Conservation (phyloP, 768 basidiomycete genomes). For the Russula olivacea region DNA sequence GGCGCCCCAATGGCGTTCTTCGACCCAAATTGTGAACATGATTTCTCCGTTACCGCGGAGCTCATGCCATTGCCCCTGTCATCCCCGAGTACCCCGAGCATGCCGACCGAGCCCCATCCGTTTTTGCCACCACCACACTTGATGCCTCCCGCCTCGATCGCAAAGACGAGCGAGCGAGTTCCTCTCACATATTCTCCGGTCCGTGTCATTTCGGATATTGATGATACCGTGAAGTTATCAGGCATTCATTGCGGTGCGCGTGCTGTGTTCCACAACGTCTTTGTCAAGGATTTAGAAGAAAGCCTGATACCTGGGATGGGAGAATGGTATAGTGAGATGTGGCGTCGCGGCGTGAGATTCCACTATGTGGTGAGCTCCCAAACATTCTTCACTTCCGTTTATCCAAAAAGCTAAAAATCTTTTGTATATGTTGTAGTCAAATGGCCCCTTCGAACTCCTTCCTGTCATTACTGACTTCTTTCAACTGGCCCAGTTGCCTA, state of each 20-base stretch:
- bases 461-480: constrained; percentile 40
- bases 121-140: background rate
- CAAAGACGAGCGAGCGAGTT: constrained; percentile 27
- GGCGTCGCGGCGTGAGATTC: constrained; percentile 65
- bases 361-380: constrained; percentile 75
- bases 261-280: constrained; percentile 84
- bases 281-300: constrained; percentile 78
- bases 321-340: constrained; percentile 68
- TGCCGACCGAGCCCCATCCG: constrained; percentile 8
- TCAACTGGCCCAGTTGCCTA: constrained; percentile 9
- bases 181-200: constrained; percentile 56
- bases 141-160: constrained; percentile 12
- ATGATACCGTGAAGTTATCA: constrained; percentile 85
- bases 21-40: constrained; percentile 39
- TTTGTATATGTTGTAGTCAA: constrained; percentile 49
- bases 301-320: constrained; percentile 78
- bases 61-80: constrained; percentile 38
- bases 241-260: constrained; percentile 76
- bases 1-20: constrained; percentile 55
- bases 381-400: background rate
- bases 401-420: background rate
- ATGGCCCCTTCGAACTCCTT: constrained; percentile 80
- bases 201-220: constrained; percentile 87
- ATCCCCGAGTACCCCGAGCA: constrained; percentile 26
- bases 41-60: constrained; percentile 50